Conservation (phyloP, 495 filamentous ascomycete genomes). For the Lasiosphaeriaceae sp. region DNA sequence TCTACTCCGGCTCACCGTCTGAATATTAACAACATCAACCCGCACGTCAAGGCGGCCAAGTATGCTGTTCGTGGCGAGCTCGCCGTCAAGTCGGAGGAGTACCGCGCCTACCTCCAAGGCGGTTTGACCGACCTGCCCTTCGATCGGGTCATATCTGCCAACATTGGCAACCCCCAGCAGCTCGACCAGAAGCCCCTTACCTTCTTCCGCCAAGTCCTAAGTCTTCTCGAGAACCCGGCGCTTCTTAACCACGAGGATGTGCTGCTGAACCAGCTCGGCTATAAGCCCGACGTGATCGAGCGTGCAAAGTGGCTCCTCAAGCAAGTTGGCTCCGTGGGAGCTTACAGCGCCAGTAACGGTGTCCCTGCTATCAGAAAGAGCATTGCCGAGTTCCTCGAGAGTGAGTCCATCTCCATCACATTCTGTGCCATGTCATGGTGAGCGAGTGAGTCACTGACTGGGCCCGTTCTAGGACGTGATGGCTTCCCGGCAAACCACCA, state of each 20-base stretch:
- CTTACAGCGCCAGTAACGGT: conserved; percentile 93
- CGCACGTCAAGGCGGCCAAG: conserved; percentile 73
- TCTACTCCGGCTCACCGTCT: conserved; percentile 50
- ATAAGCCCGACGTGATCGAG: conserved; percentile 82
- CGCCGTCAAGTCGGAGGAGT: conserved; percentile 83
- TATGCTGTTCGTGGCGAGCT: conserved; percentile 97
- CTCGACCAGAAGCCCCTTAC: conserved; percentile 98
- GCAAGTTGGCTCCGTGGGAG: conserved; percentile 85
- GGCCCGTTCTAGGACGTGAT: conserved; percentile 59
- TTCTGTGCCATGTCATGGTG: background rate
- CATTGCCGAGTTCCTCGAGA: conserved; percentile 86
- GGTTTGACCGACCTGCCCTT: conserved; percentile 69
- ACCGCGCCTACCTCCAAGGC: conserved; percentile 63
- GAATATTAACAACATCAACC: conserved; percentile 87
- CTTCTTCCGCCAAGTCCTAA: conserved; percentile 96
- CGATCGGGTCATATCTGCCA: conserved; percentile 85
- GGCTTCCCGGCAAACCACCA: conserved; percentile 74
- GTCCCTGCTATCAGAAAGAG: conserved; percentile 79
- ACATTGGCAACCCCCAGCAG: conserved; percentile 98
- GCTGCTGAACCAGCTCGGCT: conserved; percentile 64
- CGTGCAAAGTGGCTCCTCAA: conserved; percentile 74
- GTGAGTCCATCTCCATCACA: conserved; percentile 36
- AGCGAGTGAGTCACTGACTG: background rate
- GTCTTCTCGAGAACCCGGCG: conserved; percentile 83
- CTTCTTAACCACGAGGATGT: conserved; percentile 76